These are phyloP conservation scores for Cotoneaster glaucophyllus DNA, from an alignment of 306 rosid genomes.

Conservation along the genomic window DNA sequence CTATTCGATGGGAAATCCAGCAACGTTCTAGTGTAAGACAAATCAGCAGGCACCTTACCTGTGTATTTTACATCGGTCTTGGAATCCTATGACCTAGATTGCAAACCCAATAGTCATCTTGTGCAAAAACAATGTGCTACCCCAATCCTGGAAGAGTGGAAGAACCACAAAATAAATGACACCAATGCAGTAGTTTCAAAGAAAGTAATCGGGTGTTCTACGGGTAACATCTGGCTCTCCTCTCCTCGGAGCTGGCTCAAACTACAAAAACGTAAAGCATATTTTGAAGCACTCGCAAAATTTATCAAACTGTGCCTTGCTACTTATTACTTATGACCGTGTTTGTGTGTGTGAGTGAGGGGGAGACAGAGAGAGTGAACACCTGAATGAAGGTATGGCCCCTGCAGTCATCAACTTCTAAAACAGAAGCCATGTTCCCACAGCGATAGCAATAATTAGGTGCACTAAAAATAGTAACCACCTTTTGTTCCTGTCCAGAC, in stretches of 20 bases:
- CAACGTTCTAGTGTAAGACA: constrained; percentile 38
- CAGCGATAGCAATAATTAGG: constrained; percentile 99
- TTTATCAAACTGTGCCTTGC: not conserved
- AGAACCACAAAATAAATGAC: constrained; percentile 5
- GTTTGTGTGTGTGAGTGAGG: not conserved
- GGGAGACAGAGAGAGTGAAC: constrained; percentile 2
- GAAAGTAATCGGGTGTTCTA: constrained; percentile 97
- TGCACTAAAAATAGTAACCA: constrained; percentile 96
- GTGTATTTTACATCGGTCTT: constrained; percentile 52
- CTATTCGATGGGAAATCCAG: constrained; percentile 45
- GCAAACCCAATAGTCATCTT: constrained; percentile 38
- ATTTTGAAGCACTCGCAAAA: constrained; percentile 14
- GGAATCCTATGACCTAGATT: constrained; percentile 32
- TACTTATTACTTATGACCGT: not conserved
- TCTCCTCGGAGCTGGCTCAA: constrained; percentile 99
- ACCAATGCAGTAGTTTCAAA: constrained; percentile 37
- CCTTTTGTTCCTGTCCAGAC: constrained; percentile 92
- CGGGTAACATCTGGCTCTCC: constrained; percentile 99
- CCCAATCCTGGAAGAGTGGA: constrained; percentile 28
- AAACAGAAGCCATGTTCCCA: constrained; percentile 99
- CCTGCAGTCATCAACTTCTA: constrained; percentile 97
- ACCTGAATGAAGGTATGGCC: constrained; percentile 98
- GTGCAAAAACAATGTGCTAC: constrained; percentile 30
- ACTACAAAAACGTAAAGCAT: constrained; percentile 42
- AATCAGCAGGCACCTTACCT: constrained; percentile 41